A percentile compares a stretch with the other conserved stretches of the same genome.
phyloP scores from a whole-genome alignment of 208 protist species.

The Trypanosoma platydactyli region DNA sequence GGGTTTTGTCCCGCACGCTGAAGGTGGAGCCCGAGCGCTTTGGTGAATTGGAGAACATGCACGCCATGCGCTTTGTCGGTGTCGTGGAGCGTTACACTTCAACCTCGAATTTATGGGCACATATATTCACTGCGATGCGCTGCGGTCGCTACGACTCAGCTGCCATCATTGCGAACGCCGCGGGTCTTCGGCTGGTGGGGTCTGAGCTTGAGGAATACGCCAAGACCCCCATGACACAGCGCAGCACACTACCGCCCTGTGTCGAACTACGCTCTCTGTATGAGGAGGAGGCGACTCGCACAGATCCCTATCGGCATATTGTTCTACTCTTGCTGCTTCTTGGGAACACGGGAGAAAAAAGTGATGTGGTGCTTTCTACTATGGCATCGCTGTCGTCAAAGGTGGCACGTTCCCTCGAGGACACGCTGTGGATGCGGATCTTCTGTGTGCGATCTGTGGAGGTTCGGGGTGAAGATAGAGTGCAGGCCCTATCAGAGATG shows the following conservation, averaged over 20 bases:
- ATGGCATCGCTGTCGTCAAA: conserved; percentile 42
- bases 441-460: conserved; percentile 26
- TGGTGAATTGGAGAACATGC: conserved; percentile 60
- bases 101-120: conserved; percentile 53
- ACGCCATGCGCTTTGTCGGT: conserved; percentile 47
- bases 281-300: conserved; percentile 48
- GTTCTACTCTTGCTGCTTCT: conserved; percentile 76
- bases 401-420: conserved; percentile 64
- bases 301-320: conserved; percentile 62
- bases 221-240: conserved; percentile 32
- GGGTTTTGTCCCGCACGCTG: conserved; percentile 43
- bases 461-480: conserved; percentile 22
- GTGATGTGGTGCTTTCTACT: conserved; percentile 46
- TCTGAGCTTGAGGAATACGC: conserved; percentile 36
- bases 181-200: conserved; percentile 43
- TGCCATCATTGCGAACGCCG: conserved; percentile 32
- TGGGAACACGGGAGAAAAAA: conserved; percentile 61
- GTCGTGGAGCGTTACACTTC: conserved; percentile 44
- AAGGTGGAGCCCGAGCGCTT: conserved; percentile 51
- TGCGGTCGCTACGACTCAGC: conserved; percentile 80
- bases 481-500: conserved; percentile 63
- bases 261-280: conserved; percentile 60
- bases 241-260: conserved; percentile 34
- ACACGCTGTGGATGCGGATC: conserved; percentile 51
- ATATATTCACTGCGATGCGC: conserved; percentile 72